Evolutionary conservation across 2,329 filamentous ascomycete genomes (phyloP).

Genomic region (Penicillium sumatraense): DNA sequence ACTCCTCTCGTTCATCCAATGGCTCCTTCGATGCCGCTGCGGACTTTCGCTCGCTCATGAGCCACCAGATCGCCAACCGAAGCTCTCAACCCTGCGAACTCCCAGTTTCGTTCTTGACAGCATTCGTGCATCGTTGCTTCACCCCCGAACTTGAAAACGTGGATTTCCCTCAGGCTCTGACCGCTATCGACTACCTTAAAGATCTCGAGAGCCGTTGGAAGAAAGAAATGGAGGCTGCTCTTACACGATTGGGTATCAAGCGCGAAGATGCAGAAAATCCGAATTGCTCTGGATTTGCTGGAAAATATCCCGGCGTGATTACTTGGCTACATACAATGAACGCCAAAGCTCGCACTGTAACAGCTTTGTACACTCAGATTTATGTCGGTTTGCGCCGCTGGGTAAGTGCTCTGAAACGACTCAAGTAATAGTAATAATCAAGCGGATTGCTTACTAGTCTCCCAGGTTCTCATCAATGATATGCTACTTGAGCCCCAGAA

Average conservation of each 20-base stretch:
- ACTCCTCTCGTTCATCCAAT: slow-evolving; percentile 28
- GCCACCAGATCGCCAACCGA: slow-evolving; percentile 60
- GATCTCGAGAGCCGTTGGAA: slow-evolving; percentile 65
- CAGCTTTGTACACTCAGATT: slow-evolving; percentile 63
- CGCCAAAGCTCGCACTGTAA: slow-evolving; percentile 56
- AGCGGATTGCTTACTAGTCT: slow-evolving; percentile 2
- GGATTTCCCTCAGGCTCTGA: slow-evolving; percentile 69
- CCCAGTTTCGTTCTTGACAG: slow-evolving; percentile 65
- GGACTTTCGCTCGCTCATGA: slow-evolving; percentile 48
- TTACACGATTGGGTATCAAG: slow-evolving; percentile 59
- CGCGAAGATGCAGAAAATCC: slow-evolving; percentile 52
- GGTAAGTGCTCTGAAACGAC: slow-evolving; percentile 50
- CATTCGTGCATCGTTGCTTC: slow-evolving; percentile 65
- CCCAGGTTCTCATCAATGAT: slow-evolving; percentile 67
- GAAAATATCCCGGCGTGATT: slow-evolving; percentile 59
- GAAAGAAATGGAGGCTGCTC: slow-evolving; percentile 60
- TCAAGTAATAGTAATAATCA: background rate
- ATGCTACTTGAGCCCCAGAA: slow-evolving; percentile 65
- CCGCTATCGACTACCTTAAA: slow-evolving; percentile 68
- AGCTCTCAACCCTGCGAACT: slow-evolving; percentile 65
- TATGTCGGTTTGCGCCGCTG: slow-evolving; percentile 67
- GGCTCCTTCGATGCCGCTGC: slow-evolving; percentile 41
- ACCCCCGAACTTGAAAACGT: slow-evolving; percentile 60
- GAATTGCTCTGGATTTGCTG: slow-evolving; percentile 50
- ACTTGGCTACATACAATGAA: slow-evolving; percentile 60